Evolutionary conservation across 306 rosid species (phyloP).

Genomic region (Prinsepia uniflora): DNA sequence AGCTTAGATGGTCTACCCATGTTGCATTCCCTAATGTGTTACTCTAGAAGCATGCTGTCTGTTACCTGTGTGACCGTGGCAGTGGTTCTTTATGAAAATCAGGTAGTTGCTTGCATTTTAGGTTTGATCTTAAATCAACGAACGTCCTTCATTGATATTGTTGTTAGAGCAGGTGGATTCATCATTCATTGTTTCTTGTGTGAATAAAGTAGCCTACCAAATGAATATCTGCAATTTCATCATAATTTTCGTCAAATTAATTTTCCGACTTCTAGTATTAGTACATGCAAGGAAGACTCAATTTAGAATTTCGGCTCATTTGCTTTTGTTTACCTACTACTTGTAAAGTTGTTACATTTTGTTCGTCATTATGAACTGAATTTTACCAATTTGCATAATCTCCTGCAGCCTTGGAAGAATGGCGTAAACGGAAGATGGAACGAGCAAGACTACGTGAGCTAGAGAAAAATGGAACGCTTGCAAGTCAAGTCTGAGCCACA

Average conservation of each 20-base stretch:
- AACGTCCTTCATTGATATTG: not conserved
- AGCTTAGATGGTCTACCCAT: not conserved
- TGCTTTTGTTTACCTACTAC: not conserved
- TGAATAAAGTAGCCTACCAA: not conserved
- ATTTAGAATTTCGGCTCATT: not conserved
- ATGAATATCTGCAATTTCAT: not conserved
- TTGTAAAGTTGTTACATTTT: not conserved
- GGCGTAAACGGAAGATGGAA: conserved; percentile 98
- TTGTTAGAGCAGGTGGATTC: not conserved
- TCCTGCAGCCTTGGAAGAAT: conserved; percentile 85
- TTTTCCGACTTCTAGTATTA: not conserved
- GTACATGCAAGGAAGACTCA: not conserved
- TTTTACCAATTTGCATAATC: conserved; percentile 21
- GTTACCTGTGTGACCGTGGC: not conserved
- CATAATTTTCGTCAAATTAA: not conserved
- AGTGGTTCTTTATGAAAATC: not conserved
- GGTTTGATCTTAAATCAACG: not conserved
- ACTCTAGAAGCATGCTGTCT: not conserved
- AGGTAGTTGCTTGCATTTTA: not conserved
- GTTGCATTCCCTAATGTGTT: too few relatives aligned
- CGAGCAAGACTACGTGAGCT: conserved; percentile 76
- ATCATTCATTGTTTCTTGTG: not conserved
- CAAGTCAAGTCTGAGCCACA: conserved; percentile 42
- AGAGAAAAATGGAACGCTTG: conserved; percentile 73
- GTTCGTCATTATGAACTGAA: conserved; percentile 1